phyloP scores from a whole-genome alignment of 129 eudicot species.

The Silybum marianum region DNA sequence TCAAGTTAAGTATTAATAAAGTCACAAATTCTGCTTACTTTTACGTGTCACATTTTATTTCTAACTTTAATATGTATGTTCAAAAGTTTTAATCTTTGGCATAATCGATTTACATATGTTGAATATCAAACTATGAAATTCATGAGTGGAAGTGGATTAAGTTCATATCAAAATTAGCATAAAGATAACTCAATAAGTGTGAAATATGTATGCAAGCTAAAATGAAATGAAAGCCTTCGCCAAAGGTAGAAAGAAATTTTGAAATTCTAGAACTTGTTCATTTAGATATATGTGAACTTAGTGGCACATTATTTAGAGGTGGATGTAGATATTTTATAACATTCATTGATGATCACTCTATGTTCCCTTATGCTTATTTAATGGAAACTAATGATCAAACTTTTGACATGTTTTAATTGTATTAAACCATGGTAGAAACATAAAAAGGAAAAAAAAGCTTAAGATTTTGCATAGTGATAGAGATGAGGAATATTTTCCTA shows the following conservation, averaged over 20 bases:
- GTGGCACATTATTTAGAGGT: neutral
- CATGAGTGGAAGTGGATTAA: too few species aligned
- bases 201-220: neutral
- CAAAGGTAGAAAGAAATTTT: neutral
- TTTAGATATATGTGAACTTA: neutral
- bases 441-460: neutral
- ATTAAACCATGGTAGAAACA: neutral
- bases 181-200: too few species aligned
- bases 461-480: neutral
- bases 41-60: too few species aligned
- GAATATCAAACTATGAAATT: neutral
- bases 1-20: neutral
- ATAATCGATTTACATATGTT: too few species aligned
- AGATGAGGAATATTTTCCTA: neutral
- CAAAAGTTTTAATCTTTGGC: too few species aligned
- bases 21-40: neutral
- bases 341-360: too few species aligned
- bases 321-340: neutral
- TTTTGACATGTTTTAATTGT: neutral
- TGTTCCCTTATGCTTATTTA: neutral
- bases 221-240: neutral
- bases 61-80: neutral
- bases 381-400: neutral
- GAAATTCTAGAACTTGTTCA: neutral
- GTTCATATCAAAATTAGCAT: neutral